These are phyloP conservation scores for Vitis hybrid DNA, from an alignment of 177 flowering plant species.

Conservation along the genomic window DNA sequence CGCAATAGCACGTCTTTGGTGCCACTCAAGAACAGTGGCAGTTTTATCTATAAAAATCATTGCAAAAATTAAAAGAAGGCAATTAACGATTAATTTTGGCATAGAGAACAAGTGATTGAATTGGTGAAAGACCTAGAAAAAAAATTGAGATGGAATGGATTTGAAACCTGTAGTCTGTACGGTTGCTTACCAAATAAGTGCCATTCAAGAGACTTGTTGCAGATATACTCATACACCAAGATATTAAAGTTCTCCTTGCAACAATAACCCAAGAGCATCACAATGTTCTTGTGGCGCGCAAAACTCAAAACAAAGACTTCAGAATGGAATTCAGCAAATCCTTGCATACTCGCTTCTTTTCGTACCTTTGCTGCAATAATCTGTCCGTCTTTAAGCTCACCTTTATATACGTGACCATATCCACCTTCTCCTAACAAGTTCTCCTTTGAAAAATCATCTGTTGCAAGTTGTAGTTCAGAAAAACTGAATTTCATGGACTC, in stretches of 20 bases:
- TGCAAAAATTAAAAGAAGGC: background rate
- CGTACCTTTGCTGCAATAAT: slow-evolving; percentile 54
- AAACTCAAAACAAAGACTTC: slow-evolving; percentile 49
- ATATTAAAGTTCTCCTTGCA: slow-evolving; percentile 45
- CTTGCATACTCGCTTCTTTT: slow-evolving; percentile 59
- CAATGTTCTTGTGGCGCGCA: slow-evolving; percentile 66
- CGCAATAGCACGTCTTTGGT: slow-evolving; percentile 52
- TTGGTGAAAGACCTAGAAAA: background rate
- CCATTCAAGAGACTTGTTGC: slow-evolving; percentile 63
- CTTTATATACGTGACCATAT: slow-evolving; percentile 58
- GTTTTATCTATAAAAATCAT: slow-evolving; percentile 22
- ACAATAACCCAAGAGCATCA: slow-evolving; percentile 62
- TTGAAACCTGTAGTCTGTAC: background rate
- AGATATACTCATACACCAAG: slow-evolving; percentile 65
- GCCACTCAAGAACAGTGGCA: slow-evolving; percentile 47
- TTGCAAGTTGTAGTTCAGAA: slow-evolving; percentile 48
- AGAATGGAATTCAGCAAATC: slow-evolving; percentile 47
- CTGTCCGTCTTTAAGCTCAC: slow-evolving; percentile 57
- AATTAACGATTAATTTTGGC: background rate
- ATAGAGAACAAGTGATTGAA: background rate
- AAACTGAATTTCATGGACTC: slow-evolving; percentile 42
- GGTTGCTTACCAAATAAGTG: slow-evolving; percentile 49
- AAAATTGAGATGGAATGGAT: background rate
- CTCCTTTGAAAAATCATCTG: slow-evolving; percentile 43
- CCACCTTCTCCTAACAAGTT: slow-evolving; percentile 67